phyloP scores from a whole-genome alignment of 345 rosid species.

The Nasturtium officinale region DNA sequence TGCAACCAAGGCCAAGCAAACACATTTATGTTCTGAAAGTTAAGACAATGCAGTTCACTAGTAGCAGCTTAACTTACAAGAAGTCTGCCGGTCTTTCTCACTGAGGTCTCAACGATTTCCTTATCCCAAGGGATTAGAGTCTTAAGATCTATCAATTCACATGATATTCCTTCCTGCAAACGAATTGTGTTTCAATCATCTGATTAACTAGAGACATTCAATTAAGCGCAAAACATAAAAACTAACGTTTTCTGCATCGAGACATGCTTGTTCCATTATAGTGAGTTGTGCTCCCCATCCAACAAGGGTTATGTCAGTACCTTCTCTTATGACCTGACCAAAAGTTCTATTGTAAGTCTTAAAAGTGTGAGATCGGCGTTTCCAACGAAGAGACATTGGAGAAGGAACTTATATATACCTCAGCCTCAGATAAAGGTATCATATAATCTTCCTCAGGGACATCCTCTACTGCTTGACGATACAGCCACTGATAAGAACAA shows the following conservation, averaged over 20 bases:
- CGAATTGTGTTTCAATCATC: neutral
- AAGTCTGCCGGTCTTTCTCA: constrained; percentile 77
- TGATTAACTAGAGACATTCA: neutral
- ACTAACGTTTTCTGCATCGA: constrained; percentile 67
- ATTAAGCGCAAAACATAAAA: neutral
- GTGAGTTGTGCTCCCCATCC: constrained; percentile 95
- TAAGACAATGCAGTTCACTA: neutral
- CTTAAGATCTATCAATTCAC: constrained; percentile 80
- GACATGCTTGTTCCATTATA: constrained; percentile 77
- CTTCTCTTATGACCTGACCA: constrained; percentile 54
- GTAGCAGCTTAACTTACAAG: constrained; percentile 51
- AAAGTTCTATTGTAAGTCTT: neutral
- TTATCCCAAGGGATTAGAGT: constrained; percentile 88
- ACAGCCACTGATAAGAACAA: constrained; percentile 63
- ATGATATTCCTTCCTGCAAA: constrained; percentile 76
- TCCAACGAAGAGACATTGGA: constrained; percentile 2
- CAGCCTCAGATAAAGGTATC: constrained; percentile 83
- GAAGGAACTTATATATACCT: constrained; percentile 48
- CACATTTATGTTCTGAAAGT: neutral
- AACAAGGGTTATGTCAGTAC: constrained; percentile 78
- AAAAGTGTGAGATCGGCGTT: neutral
- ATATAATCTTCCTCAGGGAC: constrained; percentile 85
- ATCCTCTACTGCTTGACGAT: constrained; percentile 79
- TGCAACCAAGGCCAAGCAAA: constrained; percentile 36
- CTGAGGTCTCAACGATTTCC: constrained; percentile 78